phyloP scores from a whole-genome alignment of 495 filamentous ascomycete genomes.

The Xylaria flabelliformis region DNA sequence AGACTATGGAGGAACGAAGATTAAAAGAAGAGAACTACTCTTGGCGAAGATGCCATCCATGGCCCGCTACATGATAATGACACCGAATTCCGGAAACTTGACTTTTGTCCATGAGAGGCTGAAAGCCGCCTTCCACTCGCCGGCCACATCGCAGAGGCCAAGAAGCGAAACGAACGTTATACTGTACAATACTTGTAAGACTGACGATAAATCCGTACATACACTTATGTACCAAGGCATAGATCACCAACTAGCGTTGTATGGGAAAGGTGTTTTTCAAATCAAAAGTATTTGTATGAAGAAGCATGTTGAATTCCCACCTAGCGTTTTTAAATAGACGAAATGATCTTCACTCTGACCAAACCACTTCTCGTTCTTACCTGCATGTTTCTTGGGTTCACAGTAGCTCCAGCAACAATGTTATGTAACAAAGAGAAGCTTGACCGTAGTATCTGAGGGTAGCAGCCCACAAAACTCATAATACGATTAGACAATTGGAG shows the following conservation, averaged over 20 bases:
- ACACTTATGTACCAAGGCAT: neutral
- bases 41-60: neutral
- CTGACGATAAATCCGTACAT: neutral
- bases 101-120: neutral
- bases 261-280: slow-evolving; percentile 1
- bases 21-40: neutral
- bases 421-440: neutral
- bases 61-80: neutral
- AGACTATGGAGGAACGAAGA: neutral
- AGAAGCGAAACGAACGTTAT: neutral
- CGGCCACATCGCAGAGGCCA: neutral
- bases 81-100: neutral
- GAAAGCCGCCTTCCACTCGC: neutral
- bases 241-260: neutral
- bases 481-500: neutral
- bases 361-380: neutral
- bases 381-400: neutral
- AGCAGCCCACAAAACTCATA: neutral
- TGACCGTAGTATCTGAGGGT: neutral
- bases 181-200: slow-evolving; percentile 14
- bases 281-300: neutral
- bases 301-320: neutral
- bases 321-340: neutral
- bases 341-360: slow-evolving; percentile 10
- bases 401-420: neutral